Evolutionary conservation across 163 green algal species (phyloP).

Genomic region (Prototheca wickerhamii): DNA sequence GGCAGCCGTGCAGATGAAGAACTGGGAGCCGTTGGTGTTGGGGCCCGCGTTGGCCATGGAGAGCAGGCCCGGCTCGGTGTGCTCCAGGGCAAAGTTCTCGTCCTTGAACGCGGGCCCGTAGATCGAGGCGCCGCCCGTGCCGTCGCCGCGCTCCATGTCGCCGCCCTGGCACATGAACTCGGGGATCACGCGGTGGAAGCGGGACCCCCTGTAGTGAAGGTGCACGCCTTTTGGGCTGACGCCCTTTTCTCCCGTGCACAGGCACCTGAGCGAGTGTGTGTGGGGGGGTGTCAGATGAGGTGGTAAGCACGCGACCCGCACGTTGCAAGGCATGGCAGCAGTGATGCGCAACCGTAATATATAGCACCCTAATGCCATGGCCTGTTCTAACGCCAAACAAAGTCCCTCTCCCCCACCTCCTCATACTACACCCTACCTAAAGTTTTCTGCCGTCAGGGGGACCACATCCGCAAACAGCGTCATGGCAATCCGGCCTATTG

Average conservation of each 20-base stretch:
- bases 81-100: conserved; percentile 83
- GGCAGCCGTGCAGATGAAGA: conserved; percentile 80
- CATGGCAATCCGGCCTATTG: conserved; percentile 64
- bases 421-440: conserved; percentile 20
- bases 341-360: not conserved
- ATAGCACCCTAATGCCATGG: not conserved
- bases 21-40: conserved; percentile 82
- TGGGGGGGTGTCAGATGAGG: not conserved
- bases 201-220: conserved; percentile 74
- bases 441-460: conserved; percentile 72
- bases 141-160: conserved; percentile 76
- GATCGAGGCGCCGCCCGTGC: conserved; percentile 93
- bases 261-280: conserved; percentile 8
- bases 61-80: conserved; percentile 73
- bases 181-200: conserved; percentile 74
- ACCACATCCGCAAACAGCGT: conserved; percentile 47
- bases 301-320: not conserved
- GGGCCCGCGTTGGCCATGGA: conserved; percentile 87
- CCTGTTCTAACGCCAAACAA: no score
- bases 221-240: conserved; percentile 46
- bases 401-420: not conserved
- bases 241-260: conserved; percentile 73
- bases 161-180: conserved; percentile 62
- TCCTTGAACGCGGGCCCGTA: conserved; percentile 86
- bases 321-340: not conserved